Percentiles rank a stretch among this genome's conserved stretches.
Conservation (phyloP, 306 rosid genomes). For the Inga leiocalycina region DNA sequence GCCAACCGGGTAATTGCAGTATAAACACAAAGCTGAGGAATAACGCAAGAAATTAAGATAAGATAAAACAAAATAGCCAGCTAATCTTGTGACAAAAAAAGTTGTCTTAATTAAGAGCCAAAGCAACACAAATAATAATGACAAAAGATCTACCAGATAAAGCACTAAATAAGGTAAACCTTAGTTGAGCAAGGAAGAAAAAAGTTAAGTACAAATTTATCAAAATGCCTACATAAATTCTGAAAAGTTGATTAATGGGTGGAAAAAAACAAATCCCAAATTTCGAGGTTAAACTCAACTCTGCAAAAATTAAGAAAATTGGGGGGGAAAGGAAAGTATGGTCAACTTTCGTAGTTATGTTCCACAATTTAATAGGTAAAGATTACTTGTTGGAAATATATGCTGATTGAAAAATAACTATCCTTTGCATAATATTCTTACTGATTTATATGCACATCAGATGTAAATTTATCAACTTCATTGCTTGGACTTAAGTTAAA, state of each 20-base stretch:
- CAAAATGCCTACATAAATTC: slow-evolving; percentile 8
- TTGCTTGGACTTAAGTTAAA: too few relatives aligned
- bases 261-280: slow-evolving; percentile 3
- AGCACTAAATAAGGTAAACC: slow-evolving; percentile 16
- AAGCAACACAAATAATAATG: slow-evolving; percentile 5
- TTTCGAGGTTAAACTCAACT: background rate
- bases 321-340: too few relatives aligned
- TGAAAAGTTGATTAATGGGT: background rate
- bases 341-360: too few relatives aligned
- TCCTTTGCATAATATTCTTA: too few relatives aligned
- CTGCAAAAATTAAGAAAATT: background rate
- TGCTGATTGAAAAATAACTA: too few relatives aligned
- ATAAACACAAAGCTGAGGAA: slow-evolving; percentile 21
- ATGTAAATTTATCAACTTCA: too few relatives aligned
- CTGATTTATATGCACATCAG: too few relatives aligned
- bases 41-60: slow-evolving; percentile 22
- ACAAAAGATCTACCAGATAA: slow-evolving; percentile 3
- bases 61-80: background rate
- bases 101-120: slow-evolving; percentile 1
- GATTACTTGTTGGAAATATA: too few relatives aligned
- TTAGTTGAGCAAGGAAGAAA: background rate
- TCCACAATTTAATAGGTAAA: too few relatives aligned
- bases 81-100: slow-evolving; percentile 13
- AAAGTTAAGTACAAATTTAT: slow-evolving; percentile 1
- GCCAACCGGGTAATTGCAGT: slow-evolving; percentile 26